Percentiles rank a stretch among this genome's conserved stretches.
Evolutionary conservation across 768 basidiomycete genomes (phyloP).

Genomic region (Trametes meyenii): DNA sequence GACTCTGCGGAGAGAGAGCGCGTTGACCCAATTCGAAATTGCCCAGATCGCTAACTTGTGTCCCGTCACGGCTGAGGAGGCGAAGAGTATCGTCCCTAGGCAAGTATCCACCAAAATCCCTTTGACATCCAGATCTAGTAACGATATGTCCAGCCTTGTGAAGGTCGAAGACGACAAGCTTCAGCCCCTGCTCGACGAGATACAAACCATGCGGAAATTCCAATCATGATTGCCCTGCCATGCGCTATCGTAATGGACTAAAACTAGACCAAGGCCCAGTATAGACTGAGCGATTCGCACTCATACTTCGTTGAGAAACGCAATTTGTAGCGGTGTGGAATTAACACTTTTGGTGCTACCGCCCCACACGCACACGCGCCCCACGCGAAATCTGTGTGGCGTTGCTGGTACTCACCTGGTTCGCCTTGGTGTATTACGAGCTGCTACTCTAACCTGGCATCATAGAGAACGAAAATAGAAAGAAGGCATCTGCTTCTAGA

Average conservation of each 20-base stretch:
- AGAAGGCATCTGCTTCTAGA: too few relatives aligned
- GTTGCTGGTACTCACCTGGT: too few relatives aligned
- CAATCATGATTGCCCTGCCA: constrained; percentile 57
- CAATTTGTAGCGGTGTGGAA: too few relatives aligned
- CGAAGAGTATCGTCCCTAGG: constrained; percentile 92
- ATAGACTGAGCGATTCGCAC: too few relatives aligned
- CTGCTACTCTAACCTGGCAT: too few relatives aligned
- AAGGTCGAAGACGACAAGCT: constrained; percentile 88
- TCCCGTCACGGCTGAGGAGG: constrained; percentile 86
- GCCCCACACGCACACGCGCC: too few relatives aligned
- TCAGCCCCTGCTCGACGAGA: constrained; percentile 81
- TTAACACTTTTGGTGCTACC: too few relatives aligned
- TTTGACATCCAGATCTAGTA: neutral
- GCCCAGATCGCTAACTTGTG: constrained; percentile 92
- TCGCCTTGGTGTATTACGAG: too few relatives aligned
- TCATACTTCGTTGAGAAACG: too few relatives aligned
- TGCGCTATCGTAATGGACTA: neutral
- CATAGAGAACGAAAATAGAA: too few relatives aligned
- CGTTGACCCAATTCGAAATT: constrained; percentile 86
- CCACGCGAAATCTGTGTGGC: too few relatives aligned
- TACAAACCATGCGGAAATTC: constrained; percentile 89
- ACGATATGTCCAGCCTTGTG: constrained; percentile 56
- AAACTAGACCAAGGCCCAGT: too few relatives aligned
- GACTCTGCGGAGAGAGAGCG: constrained; percentile 76
- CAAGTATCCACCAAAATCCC: constrained; percentile 27